These are phyloP conservation scores for Pichia manshurica DNA, from an alignment of 805 yeast species.

Conservation along the genomic window DNA sequence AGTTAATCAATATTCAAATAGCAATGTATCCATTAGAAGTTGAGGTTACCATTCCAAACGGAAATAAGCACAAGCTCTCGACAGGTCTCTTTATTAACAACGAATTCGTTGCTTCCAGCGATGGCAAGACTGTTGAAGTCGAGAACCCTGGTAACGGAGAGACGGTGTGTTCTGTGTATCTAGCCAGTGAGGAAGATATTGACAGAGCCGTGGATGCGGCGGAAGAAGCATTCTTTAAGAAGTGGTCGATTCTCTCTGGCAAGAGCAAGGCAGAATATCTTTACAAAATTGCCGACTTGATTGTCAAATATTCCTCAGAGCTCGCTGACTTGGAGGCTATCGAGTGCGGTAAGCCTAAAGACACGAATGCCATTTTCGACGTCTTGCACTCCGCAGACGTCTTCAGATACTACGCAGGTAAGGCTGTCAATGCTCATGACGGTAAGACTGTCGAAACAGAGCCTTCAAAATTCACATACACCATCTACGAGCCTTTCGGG, in stretches of 20 bases:
- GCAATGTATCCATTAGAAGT: conserved; percentile 13
- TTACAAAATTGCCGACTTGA: conserved; percentile 44
- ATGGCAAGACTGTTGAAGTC: conserved; percentile 54
- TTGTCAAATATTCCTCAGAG: conserved; percentile 43
- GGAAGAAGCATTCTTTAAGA: conserved; percentile 39
- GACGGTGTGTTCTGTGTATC: conserved; percentile 44
- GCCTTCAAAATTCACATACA: conserved; percentile 52
- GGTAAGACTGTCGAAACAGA: conserved; percentile 63
- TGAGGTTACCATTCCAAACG: conserved; percentile 41
- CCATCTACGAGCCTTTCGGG: conserved; percentile 60
- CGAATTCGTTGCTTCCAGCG: conserved; percentile 53
- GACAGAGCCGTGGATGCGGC: conserved; percentile 51
- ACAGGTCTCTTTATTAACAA: conserved; percentile 86
- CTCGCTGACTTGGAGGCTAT: conserved; percentile 53
- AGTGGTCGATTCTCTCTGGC: conserved; percentile 46
- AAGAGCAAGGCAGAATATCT: conserved; percentile 40
- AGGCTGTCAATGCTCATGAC: conserved; percentile 57
- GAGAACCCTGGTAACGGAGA: conserved; percentile 52
- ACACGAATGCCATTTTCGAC: conserved; percentile 51
- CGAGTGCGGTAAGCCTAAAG: conserved; percentile 55
- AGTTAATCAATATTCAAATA: too few relatives aligned
- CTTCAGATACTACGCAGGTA: conserved; percentile 65
- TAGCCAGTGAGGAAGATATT: conserved; percentile 47
- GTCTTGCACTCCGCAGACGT: conserved; percentile 51
- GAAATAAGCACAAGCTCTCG: conserved; percentile 56